Base-by-base conservation (phyloP, 1,284 basidiomycete species). In the Irpex rosettiformis region DNA sequence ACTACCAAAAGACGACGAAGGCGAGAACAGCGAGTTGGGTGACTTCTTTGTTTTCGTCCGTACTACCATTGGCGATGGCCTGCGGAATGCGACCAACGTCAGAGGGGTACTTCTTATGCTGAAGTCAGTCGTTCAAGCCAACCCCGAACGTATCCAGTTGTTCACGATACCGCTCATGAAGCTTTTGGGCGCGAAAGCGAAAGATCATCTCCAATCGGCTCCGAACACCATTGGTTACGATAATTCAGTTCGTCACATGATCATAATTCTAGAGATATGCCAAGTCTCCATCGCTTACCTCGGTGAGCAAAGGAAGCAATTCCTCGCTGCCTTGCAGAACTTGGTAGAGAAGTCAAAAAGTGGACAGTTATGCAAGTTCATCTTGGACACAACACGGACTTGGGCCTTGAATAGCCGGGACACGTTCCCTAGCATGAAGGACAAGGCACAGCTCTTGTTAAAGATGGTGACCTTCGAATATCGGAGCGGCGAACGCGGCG, bases 301-400 rank as follows among this genome's bases (percentile, higher is more conserved):
- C 16, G 85, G 82, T 4, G 90, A 93, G 40, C 86, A 89, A 63
- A 80, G 89, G 48, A 80, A 83, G 61, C 87, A 85, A 76, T 81
- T 98, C 60, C 77, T 96, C 54, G 88, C 77, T 57, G 81, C 82
- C 3, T 82, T 98, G 56, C 85, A 89, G 18, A 85, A 89, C 53
- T 80, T 99, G 30, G 88, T 96, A 45, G 96, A 98, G 67, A 94
- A 96, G 72, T 97, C 95, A n/a, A 88, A 91, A 67, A 96, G 89
- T 67, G 69, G 81, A 11, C 76, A 83, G 13, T 81, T 99, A 1
- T 96, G 94, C 71, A 86, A 85, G 10, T 96, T 92, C 71, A 83
- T 98, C 64, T 82, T 99, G 22, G 89, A 94, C 57, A 85, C 96
- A 62, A 85, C 93, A 60, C 85, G 91, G 55, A 89, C 91, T 52